Evolutionary conservation across 225 moss, liverwort and hornwort species (phyloP), one percentile per base, ranked within the genome.

Genomic region (Neckera pumila): DNA sequence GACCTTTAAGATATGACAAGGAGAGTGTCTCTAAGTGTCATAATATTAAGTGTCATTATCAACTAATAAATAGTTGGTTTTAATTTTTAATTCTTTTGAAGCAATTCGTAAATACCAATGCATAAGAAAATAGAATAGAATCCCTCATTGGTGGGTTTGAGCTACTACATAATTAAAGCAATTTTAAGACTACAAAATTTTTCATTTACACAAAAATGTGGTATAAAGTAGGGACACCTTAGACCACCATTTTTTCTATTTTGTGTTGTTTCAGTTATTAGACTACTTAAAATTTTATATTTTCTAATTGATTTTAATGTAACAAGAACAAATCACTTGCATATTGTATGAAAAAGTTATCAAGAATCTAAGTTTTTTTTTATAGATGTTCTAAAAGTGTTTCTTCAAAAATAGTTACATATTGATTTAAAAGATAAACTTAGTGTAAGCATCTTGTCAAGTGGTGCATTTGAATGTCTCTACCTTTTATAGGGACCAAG

Each of bases 121-220:
- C 4, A 30, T 1, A 17, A 74, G 27, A 11, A 15, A 42, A 18
- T 73, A 73, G 1, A 73, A 45, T 30, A 47, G 18, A 73, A 73
- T 47, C 3, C 1, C 1, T 45, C 17, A 0, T 17, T 43, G 17
- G 45, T 27, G 6, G 26, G 2, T 73, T 0, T 11, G 1, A 11
- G 30, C 47, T 47, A 73, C 3, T 3, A 30, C 0, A 2, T 0
- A 17, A 73, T 30, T 45, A 17, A 45, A 6, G 17, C 10, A 45
- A 17, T 42, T 76, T 23, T 22, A 34, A 14, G 9, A 53, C 6
- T 51, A 34, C 9, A 7, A 43, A 0, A 0, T 3, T 17, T 28
- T 10, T 9, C 21, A n/a, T n/a, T 8, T 25, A 14, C 8, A 0
- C 12, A 8, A 34, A 53, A 76, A 76, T 9, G 6, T 34, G 11